Base-by-base conservation (phyloP, 164 flowering plant genomes). In the Vitis rotundifolia region DNA sequence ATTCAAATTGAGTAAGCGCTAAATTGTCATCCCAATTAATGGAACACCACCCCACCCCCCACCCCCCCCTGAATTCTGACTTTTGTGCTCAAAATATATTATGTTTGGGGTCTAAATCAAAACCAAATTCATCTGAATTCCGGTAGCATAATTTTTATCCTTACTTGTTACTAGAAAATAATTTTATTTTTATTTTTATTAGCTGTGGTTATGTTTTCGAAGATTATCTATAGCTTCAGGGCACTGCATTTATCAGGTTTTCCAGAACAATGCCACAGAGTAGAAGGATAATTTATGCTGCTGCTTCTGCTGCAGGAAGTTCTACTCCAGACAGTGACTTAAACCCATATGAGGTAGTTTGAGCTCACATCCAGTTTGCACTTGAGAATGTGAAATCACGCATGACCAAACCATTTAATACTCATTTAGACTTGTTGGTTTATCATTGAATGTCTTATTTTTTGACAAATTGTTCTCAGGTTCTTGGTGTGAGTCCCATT, bases 291-390 rank as follows among this genome's bases (percentile, higher is more conserved):
- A 68, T 80, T 61, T 81, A 79, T 70, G 70, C 79, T 59, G 90
- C 98, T 58, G 82, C 96, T 29, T 89, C 93, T 64, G 89, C 96
- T 56, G 87, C 97, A 3, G 98, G 97, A 76, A 86, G 86, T 78
- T 86, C 96, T 29, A 77, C 75, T 55, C 68, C 90, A 26, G 82
- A 81, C 69, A 74, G 83, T 68, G 87, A 90, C 29, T 67, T 77
- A 10, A 94, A 91, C 67, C 98, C 98, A 2, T 92, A 92, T 75
- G 93, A 89, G 90, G 98, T 94, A 73, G 52, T 56, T 57, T 63
- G 12, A 59, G 22, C 9, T 37, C 12, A 37, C 69, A 11, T 47
- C 14, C 9, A 10, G n/a, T 55, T 18, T 53, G 50, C 22, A 48
- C 11, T 60, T 0, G 54, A 14, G 14, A 14, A 8, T 16, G 52